A percentile compares a stretch with the other conserved stretches of the same genome.
Conservation (phyloP, 164 flowering plant genomes). For the Stephania cephalantha region DNA sequence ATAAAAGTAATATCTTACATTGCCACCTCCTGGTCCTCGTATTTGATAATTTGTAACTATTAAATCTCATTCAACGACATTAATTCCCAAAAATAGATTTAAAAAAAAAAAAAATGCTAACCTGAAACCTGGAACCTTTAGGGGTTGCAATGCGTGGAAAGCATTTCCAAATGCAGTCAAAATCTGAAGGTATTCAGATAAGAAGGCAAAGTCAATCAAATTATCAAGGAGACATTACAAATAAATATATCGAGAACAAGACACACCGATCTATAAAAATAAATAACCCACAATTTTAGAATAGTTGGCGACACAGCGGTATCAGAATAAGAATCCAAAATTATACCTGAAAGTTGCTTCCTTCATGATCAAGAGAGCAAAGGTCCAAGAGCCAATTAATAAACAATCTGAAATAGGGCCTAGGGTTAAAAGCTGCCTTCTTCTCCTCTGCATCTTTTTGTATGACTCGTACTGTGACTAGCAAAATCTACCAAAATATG, state of each 20-base stretch:
- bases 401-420: constrained; percentile 87
- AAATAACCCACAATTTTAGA: background rate
- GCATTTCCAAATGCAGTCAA: constrained; percentile 73
- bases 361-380: constrained; percentile 62
- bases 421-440: constrained; percentile 70
- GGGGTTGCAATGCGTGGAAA: constrained; percentile 84
- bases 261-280: background rate
- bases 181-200: constrained; percentile 35
- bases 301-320: background rate
- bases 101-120: constrained; percentile 18
- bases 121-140: constrained; percentile 86
- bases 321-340: background rate
- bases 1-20: background rate
- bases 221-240: background rate
- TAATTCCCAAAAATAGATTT: no score
- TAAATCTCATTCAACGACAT: background rate
- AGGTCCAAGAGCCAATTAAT: constrained; percentile 83
- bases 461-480: constrained; percentile 66
- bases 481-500: constrained; percentile 42
- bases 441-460: constrained; percentile 88
- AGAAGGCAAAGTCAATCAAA: background rate
- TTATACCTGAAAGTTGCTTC: constrained; percentile 68
- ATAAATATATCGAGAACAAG: background rate
- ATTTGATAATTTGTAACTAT: background rate
- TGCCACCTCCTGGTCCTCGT: background rate